Percentiles rank a stretch among this genome's conserved stretches.
Evolutionary conservation across 2,329 filamentous ascomycete species (phyloP).

Genomic region (Colletotrichum eremochloae): DNA sequence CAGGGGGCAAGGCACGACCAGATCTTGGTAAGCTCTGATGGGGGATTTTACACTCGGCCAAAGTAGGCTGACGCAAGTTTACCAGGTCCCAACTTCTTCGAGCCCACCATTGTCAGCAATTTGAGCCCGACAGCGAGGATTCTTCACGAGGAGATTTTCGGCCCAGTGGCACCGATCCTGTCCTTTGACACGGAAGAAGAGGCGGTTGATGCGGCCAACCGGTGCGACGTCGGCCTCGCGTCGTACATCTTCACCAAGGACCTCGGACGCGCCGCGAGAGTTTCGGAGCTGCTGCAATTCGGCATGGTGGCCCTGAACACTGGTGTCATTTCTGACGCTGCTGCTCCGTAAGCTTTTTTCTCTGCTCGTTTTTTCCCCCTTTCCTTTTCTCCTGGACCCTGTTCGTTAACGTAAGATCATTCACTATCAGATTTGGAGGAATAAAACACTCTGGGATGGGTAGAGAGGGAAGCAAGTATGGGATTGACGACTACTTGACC

Average conservation of each 20-base stretch:
- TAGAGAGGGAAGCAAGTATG: neutral
- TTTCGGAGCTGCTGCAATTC: neutral
- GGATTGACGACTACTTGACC: neutral
- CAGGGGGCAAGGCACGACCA: neutral
- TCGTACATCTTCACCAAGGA: neutral
- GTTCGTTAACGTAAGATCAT: neutral
- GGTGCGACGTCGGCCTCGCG: neutral
- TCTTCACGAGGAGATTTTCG: neutral
- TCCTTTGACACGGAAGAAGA: neutral
- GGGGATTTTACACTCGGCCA: neutral
- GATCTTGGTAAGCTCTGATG: neutral
- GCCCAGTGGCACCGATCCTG: neutral
- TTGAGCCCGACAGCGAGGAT: neutral
- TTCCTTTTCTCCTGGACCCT: neutral
- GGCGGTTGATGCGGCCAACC: neutral
- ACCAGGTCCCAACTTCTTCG: neutral
- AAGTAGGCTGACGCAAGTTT: neutral
- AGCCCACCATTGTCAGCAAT: neutral
- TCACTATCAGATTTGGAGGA: neutral
- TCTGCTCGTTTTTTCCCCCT: too few relatives aligned
- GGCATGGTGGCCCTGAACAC: neutral
- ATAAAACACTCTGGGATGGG: neutral
- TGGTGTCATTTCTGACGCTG: neutral
- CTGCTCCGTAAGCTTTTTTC: neutral
- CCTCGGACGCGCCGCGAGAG: neutral